Evolutionary conservation across 805 yeast genomes (phyloP), one percentile per base, ranked within the genome.

Genomic region (Komagataella phaffii): DNA sequence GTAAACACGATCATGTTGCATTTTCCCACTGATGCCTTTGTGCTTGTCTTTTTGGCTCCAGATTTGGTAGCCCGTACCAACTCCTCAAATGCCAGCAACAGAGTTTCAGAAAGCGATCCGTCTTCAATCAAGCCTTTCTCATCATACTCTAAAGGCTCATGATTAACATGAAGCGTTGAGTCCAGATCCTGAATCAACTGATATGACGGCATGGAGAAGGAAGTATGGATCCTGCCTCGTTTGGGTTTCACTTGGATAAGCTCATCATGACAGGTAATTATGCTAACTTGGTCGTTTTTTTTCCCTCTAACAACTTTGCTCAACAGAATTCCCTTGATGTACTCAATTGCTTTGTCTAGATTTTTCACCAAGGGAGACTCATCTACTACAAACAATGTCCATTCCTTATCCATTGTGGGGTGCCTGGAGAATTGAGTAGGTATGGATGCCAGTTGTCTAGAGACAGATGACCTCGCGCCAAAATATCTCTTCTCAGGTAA

Each of bases 371-470:
- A 55, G 59, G 69, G 66, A 8, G 77, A 71, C 12, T 73, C 64
- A 59, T 81, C 87, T 14, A 78, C 69, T 7, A 80, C 67, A 55
- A 74, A 78, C 19, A 53, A 59, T 4, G 63, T 56, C 12, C 50
- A 48, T 43, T 62, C 64, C 44, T 59, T 60, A 12, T 59, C 61
- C 44, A 44, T 44, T 44, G 19, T n/a, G 12, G 19, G 46, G 23
- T 17, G 19, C 17, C 17, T 19, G n/a, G 14, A 18, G 46, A n/a
- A n/a, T 4, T 43, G 45, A 43, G 45, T 43, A 17, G 17, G 17
- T 6, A 43, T 43, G 45, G 46, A 18, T 44, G 46, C 23, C 46
- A 19, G 23, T 18, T 44, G 46, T 44, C 46, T 44, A 17, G 14
- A 44, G 12, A 14, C 4, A 44, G 46, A 44, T 10, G 23, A 14